phyloP scores from a whole-genome alignment of 2,329 filamentous ascomycete genomes.

The Polytolypa hystricis region DNA sequence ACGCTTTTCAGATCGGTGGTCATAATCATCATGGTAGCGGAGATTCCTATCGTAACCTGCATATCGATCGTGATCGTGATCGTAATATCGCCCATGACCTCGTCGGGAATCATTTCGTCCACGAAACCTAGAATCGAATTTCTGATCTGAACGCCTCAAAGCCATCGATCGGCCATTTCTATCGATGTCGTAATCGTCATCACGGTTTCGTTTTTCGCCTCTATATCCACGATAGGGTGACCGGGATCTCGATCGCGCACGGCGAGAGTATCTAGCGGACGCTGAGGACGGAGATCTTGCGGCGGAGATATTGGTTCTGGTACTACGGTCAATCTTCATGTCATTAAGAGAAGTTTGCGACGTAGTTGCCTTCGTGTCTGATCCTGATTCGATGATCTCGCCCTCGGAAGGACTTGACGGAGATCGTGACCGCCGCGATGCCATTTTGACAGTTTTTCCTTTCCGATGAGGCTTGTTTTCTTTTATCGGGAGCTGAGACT shows the following conservation, averaged over 20 bases:
- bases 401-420: slow-evolving; percentile 68
- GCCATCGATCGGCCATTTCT: slow-evolving; percentile 21
- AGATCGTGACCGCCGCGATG: slow-evolving; percentile 38
- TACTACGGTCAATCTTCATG: slow-evolving; percentile 82
- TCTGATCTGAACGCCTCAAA: slow-evolving; percentile 23
- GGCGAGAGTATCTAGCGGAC: slow-evolving; percentile 47
- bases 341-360: slow-evolving; percentile 62
- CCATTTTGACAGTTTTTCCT: slow-evolving; percentile 33
- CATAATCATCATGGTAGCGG: slow-evolving; percentile 40
- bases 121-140: slow-evolving; percentile 28
- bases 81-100: no score
- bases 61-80: slow-evolving; percentile 18
- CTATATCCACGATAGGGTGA: slow-evolving; percentile 31
- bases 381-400: slow-evolving; percentile 68
- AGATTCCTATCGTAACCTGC: slow-evolving; percentile 18
- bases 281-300: slow-evolving; percentile 41
- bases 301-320: slow-evolving; percentile 56
- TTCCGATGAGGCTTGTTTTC: neutral
- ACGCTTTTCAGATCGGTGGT: slow-evolving; percentile 43
- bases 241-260: slow-evolving; percentile 44
- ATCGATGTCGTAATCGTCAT: slow-evolving; percentile 28
- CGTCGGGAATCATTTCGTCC: slow-evolving; percentile 33
- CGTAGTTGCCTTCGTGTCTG: slow-evolving; percentile 73
- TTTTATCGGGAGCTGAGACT: neutral
- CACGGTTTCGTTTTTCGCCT: slow-evolving; percentile 32